Conservation (phyloP, 768 basidiomycete species). For the Mycena filopes region DNA sequence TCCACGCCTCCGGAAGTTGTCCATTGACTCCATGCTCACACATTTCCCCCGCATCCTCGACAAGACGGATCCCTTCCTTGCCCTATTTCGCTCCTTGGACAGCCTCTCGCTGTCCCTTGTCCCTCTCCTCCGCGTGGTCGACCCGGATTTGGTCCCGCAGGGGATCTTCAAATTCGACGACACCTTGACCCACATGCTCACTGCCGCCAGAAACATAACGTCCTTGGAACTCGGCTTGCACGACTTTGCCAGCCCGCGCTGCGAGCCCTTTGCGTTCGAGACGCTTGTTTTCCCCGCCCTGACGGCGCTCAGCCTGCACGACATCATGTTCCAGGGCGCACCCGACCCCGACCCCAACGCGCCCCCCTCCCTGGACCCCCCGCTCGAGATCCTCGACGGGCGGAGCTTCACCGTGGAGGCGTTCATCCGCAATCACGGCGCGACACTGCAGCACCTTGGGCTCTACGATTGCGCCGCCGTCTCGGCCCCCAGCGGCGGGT, state of each 20-base stretch:
- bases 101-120: conserved; percentile 8
- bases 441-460: conserved; percentile 11
- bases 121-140: conserved; percentile 4
- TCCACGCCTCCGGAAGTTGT: conserved; percentile 4
- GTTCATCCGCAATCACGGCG: conserved; percentile 14
- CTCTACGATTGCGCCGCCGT: conserved; percentile 12
- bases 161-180: not conserved
- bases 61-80: not conserved
- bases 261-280: conserved; percentile 7
- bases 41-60: conserved; percentile 2
- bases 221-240: conserved; percentile 13
- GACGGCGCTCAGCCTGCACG: not conserved
- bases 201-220: conserved; percentile 8
- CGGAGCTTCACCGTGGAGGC: conserved; percentile 3
- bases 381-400: not conserved
- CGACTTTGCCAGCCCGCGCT: not conserved
- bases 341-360: conserved; percentile 2
- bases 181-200: not conserved
- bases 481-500: conserved; percentile 1
- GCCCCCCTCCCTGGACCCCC: not conserved
- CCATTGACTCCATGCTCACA: conserved; percentile 9
- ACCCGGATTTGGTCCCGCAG: not conserved
- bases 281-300: not conserved
- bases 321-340: conserved; percentile 10
- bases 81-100: conserved; percentile 20